These are phyloP conservation scores for Pythium rhizo-oryzae DNA, from an alignment of 352 stramenopile species.

Conservation along the genomic window DNA sequence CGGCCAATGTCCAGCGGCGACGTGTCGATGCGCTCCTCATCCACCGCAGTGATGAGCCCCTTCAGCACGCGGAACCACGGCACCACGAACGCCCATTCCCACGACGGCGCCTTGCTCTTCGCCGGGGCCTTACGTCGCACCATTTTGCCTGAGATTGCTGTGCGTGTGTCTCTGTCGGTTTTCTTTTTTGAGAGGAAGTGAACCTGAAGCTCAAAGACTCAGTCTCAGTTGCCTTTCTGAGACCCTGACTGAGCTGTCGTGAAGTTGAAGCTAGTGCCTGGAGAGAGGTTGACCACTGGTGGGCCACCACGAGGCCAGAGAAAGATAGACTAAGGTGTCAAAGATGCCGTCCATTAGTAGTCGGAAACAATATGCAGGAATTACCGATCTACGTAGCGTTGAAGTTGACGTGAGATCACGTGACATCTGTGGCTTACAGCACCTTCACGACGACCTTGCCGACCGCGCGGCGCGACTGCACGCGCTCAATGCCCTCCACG, in stretches of 20 bases:
- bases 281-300: no score
- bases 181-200: no score
- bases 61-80: not conserved
- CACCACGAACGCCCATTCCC: not conserved
- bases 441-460: conserved; percentile 36
- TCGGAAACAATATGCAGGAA: not conserved
- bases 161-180: no score
- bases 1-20: conserved; percentile 3
- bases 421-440: conserved; percentile 2
- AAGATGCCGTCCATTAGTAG: not conserved
- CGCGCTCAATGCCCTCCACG: conserved; percentile 42
- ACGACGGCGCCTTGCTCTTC: not conserved
- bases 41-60: not conserved
- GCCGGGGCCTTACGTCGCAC: not conserved
- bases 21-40: conserved; percentile 1
- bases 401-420: not conserved
- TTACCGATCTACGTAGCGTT: not conserved
- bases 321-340: no score
- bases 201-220: no score
- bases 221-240: no score
- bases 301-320: no score
- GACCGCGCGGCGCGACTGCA: conserved; percentile 47
- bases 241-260: no score
- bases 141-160: no score
- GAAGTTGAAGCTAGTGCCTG: no score